Conservation (phyloP, 2,329 filamentous ascomycete genomes). For the Rutstroemia sp. region DNA sequence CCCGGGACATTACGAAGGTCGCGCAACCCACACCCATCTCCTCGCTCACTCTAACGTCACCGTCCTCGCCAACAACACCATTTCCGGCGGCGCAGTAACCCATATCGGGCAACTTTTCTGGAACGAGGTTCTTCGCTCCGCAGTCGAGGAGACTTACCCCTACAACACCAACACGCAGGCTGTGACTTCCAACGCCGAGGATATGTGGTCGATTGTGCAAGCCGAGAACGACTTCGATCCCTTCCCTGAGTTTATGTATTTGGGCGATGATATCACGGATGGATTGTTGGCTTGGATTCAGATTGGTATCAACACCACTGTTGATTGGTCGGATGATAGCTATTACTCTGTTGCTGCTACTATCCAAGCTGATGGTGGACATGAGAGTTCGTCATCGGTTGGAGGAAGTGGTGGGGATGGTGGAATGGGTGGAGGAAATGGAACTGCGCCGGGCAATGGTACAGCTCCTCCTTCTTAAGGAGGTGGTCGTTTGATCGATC, state of each 20-base stretch:
- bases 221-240: constrained; percentile 43
- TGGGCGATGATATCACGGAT: constrained; percentile 41
- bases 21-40: constrained; percentile 41
- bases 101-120: constrained; percentile 54
- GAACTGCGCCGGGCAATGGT: not conserved
- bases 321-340: constrained; percentile 18
- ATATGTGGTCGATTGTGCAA: constrained; percentile 36
- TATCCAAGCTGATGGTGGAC: constrained; percentile 14
- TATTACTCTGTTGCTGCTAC: constrained; percentile 16
- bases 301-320: constrained; percentile 35
- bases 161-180: constrained; percentile 36
- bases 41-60: constrained; percentile 31
- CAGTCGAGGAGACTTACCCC: constrained; percentile 39
- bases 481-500: too few relatives aligned
- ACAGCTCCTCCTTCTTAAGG: not conserved
- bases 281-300: constrained; percentile 44
- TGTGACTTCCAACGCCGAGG: constrained; percentile 41
- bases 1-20: constrained; percentile 40
- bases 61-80: constrained; percentile 32
- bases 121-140: constrained; percentile 44
- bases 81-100: constrained; percentile 40
- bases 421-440: not conserved
- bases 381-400: not conserved
- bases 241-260: constrained; percentile 44
- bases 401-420: not conserved